Base-by-base conservation (phyloP, 1,284 basidiomycete genomes). In the Puccinia brachypodii region DNA sequence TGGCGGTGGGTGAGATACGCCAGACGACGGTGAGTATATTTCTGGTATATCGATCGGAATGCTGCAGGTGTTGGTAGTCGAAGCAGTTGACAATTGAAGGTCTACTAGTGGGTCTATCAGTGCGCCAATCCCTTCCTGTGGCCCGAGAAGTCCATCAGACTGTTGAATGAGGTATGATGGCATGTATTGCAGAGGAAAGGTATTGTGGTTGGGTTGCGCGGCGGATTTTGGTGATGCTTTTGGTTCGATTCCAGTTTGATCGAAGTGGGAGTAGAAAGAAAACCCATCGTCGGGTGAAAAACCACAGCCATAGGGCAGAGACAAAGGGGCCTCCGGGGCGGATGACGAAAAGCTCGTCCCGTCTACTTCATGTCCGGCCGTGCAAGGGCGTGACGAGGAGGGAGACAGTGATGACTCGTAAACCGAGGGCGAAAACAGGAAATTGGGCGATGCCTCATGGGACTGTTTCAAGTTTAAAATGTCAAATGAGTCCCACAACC, bases 381-480 rank as follows among this genome's bases (percentile, higher is more conserved):
- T 73, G 33, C 71, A 73, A 33, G 71, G 71, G 33, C 28, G 71
- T n/a, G 71, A 69, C 38, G 66, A 69, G 19, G 38, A 42, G 22
- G 66, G 66, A 42, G 66, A 69, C n/a, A 44, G 38, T 7, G 71
- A 73, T 22, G 71, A 36, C 47, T 73, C 71, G 71, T 36, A 56
- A 56, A 33, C 33, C 47, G 28, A 56, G 28, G 28, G 16, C 16
- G 69, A 53, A 50, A 73, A 73, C 4, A 22, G 47, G 31, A 72
- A 72, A 6, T 72, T n/a, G 44, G 42, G 42, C 6, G 42, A 73
- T 36, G 50, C 3, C 7, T 73, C 71, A 28, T 16, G 11, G 28
- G n/a, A n/a, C 71, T 73, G 33, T 73, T 56, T 73, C 36, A 13
- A 13, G 8, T 56, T 53, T 2, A 28, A 73, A 73, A 56, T n/a